Percentiles rank a stretch among this genome's conserved stretches.
phyloP scores from a whole-genome alignment of 495 filamentous ascomycete species.

The Hypoxylon rickii region DNA sequence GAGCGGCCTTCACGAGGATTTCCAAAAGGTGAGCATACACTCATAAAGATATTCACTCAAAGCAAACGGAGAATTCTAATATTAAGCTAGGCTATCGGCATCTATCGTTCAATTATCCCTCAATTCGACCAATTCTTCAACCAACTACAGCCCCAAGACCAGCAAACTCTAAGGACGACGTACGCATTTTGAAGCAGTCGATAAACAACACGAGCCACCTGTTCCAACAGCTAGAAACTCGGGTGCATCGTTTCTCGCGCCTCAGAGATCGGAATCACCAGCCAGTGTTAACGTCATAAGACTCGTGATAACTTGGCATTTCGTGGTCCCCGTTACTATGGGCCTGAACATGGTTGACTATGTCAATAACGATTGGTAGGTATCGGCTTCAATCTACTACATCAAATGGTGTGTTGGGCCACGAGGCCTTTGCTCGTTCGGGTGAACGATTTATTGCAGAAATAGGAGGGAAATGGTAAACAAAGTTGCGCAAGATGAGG shows the following conservation, averaged over 20 bases:
- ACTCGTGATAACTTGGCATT: slow-evolving; percentile 4
- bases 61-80: slow-evolving; percentile 17
- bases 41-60: background rate
- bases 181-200: slow-evolving; percentile 28
- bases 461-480: slow-evolving; percentile 10
- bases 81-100: slow-evolving; percentile 68
- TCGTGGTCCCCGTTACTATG: slow-evolving; percentile 9
- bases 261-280: no score
- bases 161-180: slow-evolving; percentile 53
- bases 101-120: slow-evolving; percentile 84
- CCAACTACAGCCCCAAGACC: slow-evolving; percentile 66
- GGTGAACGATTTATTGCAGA: slow-evolving; percentile 5
- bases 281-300: no score
- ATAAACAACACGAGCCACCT: background rate
- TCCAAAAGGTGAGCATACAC: slow-evolving; percentile 49
- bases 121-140: slow-evolving; percentile 79
- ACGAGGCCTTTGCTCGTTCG: background rate
- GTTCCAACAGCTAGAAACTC: background rate
- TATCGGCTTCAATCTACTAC: slow-evolving; percentile 11
- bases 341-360: slow-evolving; percentile 5
- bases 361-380: background rate
- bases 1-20: slow-evolving; percentile 51
- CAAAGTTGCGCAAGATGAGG: background rate
- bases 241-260: no score
- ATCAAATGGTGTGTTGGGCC: slow-evolving; percentile 10